Conservation (phyloP, 2,329 filamentous ascomycete species). For the Penicillium sclerotigenum region DNA sequence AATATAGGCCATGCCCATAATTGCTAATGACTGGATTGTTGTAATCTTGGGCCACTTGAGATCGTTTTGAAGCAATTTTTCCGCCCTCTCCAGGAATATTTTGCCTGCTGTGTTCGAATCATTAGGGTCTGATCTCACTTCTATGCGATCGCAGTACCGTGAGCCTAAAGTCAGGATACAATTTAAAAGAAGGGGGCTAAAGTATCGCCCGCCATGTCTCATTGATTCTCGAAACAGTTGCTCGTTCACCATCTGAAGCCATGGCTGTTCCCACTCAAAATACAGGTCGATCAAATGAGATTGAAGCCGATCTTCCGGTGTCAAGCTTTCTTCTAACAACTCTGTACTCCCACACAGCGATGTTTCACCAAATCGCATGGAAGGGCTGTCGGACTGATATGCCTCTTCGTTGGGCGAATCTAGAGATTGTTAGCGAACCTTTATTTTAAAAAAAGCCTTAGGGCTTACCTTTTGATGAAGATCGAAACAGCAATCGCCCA, state of each 20-base stretch:
- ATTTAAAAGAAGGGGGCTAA: constrained; percentile 32
- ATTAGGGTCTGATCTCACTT: constrained; percentile 30
- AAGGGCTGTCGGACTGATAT: constrained; percentile 6
- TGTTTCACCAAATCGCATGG: background rate
- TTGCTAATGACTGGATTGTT: constrained; percentile 36
- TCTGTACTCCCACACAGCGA: background rate
- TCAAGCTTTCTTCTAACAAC: background rate
- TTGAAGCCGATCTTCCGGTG: constrained; percentile 25
- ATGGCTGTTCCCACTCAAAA: constrained; percentile 40
- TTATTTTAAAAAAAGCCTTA: background rate
- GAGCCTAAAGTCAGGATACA: constrained; percentile 38
- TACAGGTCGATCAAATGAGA: constrained; percentile 35
- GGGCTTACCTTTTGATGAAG: constrained; percentile 10
- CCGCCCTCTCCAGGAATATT: constrained; percentile 30
- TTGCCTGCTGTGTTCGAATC: constrained; percentile 37
- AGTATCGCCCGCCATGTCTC: constrained; percentile 28
- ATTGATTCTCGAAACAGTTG: constrained; percentile 34
- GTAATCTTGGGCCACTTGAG: constrained; percentile 34
- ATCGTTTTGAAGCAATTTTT: constrained; percentile 20
- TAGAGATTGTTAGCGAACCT: constrained; percentile 2
- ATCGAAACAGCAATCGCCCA: constrained; percentile 34
- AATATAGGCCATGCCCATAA: constrained; percentile 30
- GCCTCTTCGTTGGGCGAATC: constrained; percentile 9
- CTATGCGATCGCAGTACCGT: constrained; percentile 32
- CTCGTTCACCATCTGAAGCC: constrained; percentile 39